These are phyloP conservation scores for Saturnispora saitoi DNA, from an alignment of 805 yeast genomes.

Conservation along the genomic window DNA sequence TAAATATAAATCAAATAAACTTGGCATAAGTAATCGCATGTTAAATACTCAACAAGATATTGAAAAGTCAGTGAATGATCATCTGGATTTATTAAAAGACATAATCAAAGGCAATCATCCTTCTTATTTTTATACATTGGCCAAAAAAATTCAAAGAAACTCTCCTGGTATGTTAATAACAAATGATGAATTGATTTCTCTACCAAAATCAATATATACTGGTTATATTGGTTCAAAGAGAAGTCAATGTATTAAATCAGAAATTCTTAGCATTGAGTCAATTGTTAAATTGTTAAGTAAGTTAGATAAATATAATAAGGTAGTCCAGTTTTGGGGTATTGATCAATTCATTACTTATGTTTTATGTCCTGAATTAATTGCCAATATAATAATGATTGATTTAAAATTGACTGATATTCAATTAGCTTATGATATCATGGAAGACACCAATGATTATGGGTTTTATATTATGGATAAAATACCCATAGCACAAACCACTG, in stretches of 20 bases:
- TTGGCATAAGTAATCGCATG: constrained; percentile 13
- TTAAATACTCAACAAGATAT: constrained; percentile 9
- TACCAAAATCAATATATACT: constrained; percentile 41
- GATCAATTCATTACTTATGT: constrained; percentile 49
- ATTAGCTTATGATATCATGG: constrained; percentile 40
- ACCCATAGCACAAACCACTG: background rate
- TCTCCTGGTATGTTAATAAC: constrained; percentile 40
- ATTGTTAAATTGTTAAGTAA: constrained; percentile 20
- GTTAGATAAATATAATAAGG: constrained; percentile 30
- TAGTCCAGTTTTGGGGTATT: constrained; percentile 53
- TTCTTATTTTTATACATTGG: constrained; percentile 44
- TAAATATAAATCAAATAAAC: constrained; percentile 14
- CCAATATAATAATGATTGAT: constrained; percentile 43
- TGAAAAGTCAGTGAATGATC: constrained; percentile 6
- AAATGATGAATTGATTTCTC: constrained; percentile 35
- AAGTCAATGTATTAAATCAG: background rate
- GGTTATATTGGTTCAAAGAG: constrained; percentile 58
- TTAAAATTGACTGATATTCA: constrained; percentile 28
- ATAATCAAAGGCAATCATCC: constrained; percentile 32
- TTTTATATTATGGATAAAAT: constrained; percentile 26
- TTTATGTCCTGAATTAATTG: constrained; percentile 53
- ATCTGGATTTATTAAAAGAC: constrained; percentile 11
- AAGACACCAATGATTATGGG: constrained; percentile 34
- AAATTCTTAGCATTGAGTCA: background rate
- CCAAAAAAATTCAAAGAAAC: constrained; percentile 31